Evolutionary conservation across 2,329 filamentous ascomycete genomes (phyloP).

Genomic region (Colletotrichum truncatum): DNA sequence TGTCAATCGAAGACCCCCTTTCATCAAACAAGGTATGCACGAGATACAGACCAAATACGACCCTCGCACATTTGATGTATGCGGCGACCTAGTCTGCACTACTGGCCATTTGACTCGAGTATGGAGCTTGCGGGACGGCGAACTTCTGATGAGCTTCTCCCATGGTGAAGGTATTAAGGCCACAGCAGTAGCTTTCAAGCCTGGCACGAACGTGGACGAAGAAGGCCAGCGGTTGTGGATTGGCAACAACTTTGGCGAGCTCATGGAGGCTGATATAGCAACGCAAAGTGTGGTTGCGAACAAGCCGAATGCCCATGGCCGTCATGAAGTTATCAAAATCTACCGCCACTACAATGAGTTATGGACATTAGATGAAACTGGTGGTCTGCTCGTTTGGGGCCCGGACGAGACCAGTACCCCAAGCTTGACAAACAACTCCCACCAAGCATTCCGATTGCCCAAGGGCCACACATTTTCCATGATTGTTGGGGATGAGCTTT

Average conservation of each 20-base stretch:
- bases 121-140: conserved; percentile 86
- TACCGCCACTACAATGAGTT: conserved; percentile 87
- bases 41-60: conserved; percentile 90
- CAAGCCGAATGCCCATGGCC: conserved; percentile 77
- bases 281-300: conserved; percentile 76
- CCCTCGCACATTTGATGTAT: conserved; percentile 85
- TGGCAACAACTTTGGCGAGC: conserved; percentile 86
- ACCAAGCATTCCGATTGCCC: conserved; percentile 79
- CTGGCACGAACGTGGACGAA: conserved; percentile 77
- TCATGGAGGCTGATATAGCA: conserved; percentile 87
- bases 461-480: conserved; percentile 89
- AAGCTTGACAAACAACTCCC: conserved; percentile 76
- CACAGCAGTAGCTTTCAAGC: conserved; percentile 86
- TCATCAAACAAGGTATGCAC: conserved; percentile 74
- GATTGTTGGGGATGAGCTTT: conserved; percentile 84
- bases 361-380: conserved; percentile 93
- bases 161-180: conserved; percentile 89
- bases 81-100: conserved; percentile 86
- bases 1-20: conserved; percentile 84
- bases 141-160: conserved; percentile 80
- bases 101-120: conserved; percentile 87
- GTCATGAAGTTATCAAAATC: conserved; percentile 84
- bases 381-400: conserved; percentile 87
- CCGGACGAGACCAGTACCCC: conserved; percentile 78
- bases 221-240: conserved; percentile 90